Conservation (phyloP, 2,329 filamentous ascomycete species). For the Cercospora berteroae region DNA sequence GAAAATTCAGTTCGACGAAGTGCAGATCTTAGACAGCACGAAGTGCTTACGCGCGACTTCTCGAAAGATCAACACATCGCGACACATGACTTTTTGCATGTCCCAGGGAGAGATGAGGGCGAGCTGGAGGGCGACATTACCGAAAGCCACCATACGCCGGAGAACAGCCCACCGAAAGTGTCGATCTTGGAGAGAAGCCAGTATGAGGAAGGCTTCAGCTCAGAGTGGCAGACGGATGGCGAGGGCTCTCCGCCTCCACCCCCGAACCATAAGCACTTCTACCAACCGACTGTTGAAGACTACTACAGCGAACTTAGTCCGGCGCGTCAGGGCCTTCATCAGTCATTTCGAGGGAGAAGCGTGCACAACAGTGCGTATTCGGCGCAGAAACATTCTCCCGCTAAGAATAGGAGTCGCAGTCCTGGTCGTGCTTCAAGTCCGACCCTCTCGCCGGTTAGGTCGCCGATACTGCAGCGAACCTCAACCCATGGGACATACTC, state of each 20-base stretch:
- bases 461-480: slow-evolving; percentile 27
- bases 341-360: slow-evolving; percentile 15
- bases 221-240: slow-evolving; percentile 35
- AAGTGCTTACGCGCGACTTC: neutral
- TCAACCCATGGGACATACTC: slow-evolving; percentile 10
- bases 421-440: slow-evolving; percentile 33
- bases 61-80: slow-evolving; percentile 3
- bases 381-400: slow-evolving; percentile 7
- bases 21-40: neutral
- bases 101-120: slow-evolving; percentile 15
- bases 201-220: slow-evolving; percentile 28
- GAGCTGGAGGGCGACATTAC: slow-evolving; percentile 20
- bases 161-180: slow-evolving; percentile 31
- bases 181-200: slow-evolving; percentile 14
- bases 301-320: slow-evolving; percentile 38
- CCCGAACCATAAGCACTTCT: slow-evolving; percentile 30
- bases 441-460: slow-evolving; percentile 32
- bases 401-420: slow-evolving; percentile 22
- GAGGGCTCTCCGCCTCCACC: slow-evolving; percentile 31
- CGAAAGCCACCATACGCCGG: slow-evolving; percentile 33
- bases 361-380: slow-evolving; percentile 6
- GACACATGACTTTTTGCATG: slow-evolving; percentile 10
- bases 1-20: neutral
- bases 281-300: slow-evolving; percentile 39
- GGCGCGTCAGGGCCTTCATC: slow-evolving; percentile 21